Conservation (phyloP, 164 flowering plant genomes). For the Sextonia rubra region DNA sequence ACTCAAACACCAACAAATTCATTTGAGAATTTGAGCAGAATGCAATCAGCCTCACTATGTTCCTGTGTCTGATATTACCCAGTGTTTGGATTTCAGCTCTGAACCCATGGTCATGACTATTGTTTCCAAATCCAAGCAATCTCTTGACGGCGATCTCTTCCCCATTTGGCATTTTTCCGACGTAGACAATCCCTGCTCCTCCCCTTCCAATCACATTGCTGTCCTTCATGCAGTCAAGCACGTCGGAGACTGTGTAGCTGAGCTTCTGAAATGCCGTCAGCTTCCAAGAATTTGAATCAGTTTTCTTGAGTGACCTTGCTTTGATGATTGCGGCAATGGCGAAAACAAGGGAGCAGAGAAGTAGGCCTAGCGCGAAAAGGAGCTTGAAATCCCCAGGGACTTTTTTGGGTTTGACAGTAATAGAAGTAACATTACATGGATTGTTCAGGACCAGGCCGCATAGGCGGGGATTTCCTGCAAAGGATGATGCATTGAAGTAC, state of each 20-base stretch:
- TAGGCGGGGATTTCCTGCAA: conserved; percentile 76
- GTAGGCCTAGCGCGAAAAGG: conserved; percentile 60
- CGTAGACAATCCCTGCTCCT: conserved; percentile 87
- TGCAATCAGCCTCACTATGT: conserved; percentile 77
- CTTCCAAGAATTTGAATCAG: conserved; percentile 51
- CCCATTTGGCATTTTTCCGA: conserved; percentile 71
- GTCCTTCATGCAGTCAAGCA: conserved; percentile 80
- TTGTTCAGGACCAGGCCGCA: conserved; percentile 66
- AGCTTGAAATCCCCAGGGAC: conserved; percentile 54
- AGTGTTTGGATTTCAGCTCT: conserved; percentile 80
- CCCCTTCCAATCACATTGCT: conserved; percentile 83
- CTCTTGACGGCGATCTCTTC: conserved; percentile 78
- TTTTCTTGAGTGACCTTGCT: conserved; percentile 48
- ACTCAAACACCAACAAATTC: conserved; percentile 69
- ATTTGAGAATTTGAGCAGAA: conserved; percentile 73
- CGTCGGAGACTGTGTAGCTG: conserved; percentile 54
- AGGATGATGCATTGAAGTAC: conserved; percentile 75
- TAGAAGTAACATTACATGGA: conserved; percentile 61
- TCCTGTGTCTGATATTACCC: conserved; percentile 80
- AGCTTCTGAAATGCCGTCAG: conserved; percentile 77
- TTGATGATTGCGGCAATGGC: conserved; percentile 61
- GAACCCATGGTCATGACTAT: conserved; percentile 72
- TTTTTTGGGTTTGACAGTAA: conserved; percentile 23
- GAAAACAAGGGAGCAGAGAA: conserved; percentile 65
- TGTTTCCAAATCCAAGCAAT: conserved; percentile 46